Conservation (phyloP, 179 eudicot species). For the Drosera spatulata region DNA sequence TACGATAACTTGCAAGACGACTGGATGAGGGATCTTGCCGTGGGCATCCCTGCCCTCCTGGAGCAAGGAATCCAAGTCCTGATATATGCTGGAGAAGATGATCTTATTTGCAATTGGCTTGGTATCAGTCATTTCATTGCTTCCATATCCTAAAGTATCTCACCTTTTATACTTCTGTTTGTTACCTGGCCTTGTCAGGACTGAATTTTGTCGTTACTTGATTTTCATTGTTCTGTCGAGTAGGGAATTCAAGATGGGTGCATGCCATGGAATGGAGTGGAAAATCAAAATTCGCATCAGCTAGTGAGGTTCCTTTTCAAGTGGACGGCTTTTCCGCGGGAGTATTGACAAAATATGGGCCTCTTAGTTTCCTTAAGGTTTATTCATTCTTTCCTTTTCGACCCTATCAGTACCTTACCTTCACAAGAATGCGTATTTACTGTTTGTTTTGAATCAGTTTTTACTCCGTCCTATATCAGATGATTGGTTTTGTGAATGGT, state of each 20-base stretch:
- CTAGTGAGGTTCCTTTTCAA: constrained; percentile 36
- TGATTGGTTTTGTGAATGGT: neutral
- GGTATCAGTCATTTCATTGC: constrained; percentile 26
- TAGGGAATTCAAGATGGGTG: constrained; percentile 71
- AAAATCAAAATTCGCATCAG: constrained; percentile 34
- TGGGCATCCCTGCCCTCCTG: constrained; percentile 65
- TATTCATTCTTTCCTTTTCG: constrained; percentile 1
- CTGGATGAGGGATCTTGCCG: constrained; percentile 68
- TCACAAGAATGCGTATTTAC: neutral
- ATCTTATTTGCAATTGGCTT: constrained; percentile 91
- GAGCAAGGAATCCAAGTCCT: constrained; percentile 68
- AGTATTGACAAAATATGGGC: constrained; percentile 35
- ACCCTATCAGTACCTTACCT: neutral
- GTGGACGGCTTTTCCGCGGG: constrained; percentile 54
- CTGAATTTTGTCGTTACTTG: too few species aligned
- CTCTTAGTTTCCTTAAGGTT: constrained; percentile 60
- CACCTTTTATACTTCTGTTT: too few species aligned
- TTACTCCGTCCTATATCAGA: too few species aligned
- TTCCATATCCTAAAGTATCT: neutral
- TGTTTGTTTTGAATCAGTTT: neutral
- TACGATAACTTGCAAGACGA: constrained; percentile 58
- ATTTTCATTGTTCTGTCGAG: constrained; percentile 1
- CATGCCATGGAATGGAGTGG: constrained; percentile 60
- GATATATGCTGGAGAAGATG: constrained; percentile 80
- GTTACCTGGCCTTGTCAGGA: too few species aligned